Conservation (phyloP, 2,329 filamentous ascomycete species). For the Pestalotiopsis sp. region DNA sequence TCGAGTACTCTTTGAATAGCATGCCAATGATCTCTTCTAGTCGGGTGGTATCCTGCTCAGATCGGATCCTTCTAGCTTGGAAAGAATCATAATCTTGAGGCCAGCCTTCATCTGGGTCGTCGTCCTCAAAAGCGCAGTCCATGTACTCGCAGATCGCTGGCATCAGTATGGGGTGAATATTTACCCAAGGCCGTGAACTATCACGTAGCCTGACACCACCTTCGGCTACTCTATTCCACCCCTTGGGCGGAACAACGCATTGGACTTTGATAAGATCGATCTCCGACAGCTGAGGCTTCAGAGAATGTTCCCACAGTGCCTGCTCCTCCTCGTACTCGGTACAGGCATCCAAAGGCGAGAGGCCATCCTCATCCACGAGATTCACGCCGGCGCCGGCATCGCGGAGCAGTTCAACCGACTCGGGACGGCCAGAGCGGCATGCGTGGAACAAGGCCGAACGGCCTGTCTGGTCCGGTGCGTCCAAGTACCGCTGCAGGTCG, state of each 20-base stretch:
- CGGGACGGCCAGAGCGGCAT: constrained; percentile 22
- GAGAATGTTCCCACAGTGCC: neutral
- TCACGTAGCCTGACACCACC: neutral
- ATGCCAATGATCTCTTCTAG: neutral
- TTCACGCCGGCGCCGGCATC: constrained; percentile 24
- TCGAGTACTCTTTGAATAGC: neutral
- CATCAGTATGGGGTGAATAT: neutral
- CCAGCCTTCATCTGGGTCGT: neutral
- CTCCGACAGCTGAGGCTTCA: neutral
- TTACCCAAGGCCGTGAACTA: neutral
- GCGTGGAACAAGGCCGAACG: constrained; percentile 28
- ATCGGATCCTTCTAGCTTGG: neutral
- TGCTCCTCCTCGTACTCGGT: constrained; percentile 19
- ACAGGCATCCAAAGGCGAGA: constrained; percentile 20
- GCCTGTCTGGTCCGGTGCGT: neutral
- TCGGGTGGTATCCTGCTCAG: neutral
- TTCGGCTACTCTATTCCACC: neutral
- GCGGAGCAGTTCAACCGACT: constrained; percentile 29
- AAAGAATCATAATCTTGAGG: neutral
- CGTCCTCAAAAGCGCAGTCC: neutral
- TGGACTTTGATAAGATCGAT: neutral
- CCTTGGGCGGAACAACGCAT: neutral
- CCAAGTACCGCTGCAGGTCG: neutral
- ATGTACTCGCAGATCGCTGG: neutral
- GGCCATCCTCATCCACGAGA: neutral